Conservation (phyloP, 2,329 filamentous ascomycete genomes). For the Ceratocystis huliohia region DNA sequence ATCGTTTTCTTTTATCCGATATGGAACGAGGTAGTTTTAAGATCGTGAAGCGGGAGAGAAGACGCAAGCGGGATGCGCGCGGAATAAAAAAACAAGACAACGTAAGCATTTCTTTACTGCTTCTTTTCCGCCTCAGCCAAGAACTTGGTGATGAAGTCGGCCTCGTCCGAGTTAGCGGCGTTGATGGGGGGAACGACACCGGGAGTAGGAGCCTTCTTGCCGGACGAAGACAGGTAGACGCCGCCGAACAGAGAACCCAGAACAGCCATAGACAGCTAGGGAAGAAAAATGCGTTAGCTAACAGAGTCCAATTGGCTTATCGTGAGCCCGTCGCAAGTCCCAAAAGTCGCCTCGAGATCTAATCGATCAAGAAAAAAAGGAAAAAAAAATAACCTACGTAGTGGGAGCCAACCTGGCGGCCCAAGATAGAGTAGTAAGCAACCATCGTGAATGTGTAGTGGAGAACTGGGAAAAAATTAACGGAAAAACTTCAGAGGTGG, state of each 20-base stretch:
- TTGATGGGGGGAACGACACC: conserved; percentile 45
- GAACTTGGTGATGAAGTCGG: conserved; percentile 50
- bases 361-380: not conserved
- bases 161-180: conserved; percentile 48
- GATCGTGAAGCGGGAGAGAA: not conserved
- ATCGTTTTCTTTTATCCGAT: not conserved
- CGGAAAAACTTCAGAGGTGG: not conserved
- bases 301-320: not conserved
- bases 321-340: not conserved
- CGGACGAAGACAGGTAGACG: conserved; percentile 33
- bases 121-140: conserved; percentile 24
- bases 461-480: not conserved
- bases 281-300: conserved; percentile 21
- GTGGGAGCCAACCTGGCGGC: conserved; percentile 49
- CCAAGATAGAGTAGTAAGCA: conserved; percentile 41
- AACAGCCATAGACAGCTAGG: conserved; percentile 43
- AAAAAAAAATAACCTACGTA: conserved; percentile 35
- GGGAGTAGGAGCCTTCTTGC: conserved; percentile 34
- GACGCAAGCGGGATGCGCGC: not conserved
- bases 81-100: not conserved
- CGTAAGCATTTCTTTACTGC: conserved; percentile 11
- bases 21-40: not conserved
- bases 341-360: not conserved
- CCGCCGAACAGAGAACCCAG: conserved; percentile 41
- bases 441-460: conserved; percentile 20